phyloP scores from a whole-genome alignment of 345 rosid genomes.

The Excoecaria cochinchinensis region DNA sequence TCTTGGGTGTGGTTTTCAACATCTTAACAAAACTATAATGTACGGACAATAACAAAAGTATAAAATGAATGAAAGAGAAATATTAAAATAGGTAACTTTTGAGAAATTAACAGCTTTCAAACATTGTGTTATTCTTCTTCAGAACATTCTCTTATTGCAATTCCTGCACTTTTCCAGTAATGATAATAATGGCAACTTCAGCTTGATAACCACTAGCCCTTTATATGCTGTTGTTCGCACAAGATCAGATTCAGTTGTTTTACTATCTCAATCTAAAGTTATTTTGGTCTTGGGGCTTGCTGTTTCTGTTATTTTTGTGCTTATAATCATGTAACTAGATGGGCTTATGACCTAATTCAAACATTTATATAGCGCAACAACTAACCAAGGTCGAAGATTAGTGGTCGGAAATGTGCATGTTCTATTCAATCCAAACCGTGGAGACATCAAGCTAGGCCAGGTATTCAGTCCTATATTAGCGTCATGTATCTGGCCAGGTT shows the following conservation, averaged over 20 bases:
- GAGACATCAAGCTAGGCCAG: conserved; percentile 91
- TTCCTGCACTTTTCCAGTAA: not conserved
- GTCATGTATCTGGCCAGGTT: not conserved
- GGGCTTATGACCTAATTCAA: conserved; percentile 1
- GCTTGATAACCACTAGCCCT: not conserved
- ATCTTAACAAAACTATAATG: not conserved
- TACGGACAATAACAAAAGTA: not conserved
- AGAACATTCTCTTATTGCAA: not conserved
- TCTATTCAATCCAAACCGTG: conserved; percentile 79
- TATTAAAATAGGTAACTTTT: not conserved
- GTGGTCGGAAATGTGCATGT: conserved; percentile 79
- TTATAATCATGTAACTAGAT: not conserved
- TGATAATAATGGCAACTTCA: not conserved
- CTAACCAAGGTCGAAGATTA: conserved; percentile 41
- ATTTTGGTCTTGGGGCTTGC: not conserved
- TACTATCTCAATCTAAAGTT: not conserved
- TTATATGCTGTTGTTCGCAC: not conserved
- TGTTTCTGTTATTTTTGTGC: not conserved
- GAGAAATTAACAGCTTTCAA: not conserved
- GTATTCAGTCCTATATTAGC: conserved; percentile 37
- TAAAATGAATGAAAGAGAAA: not conserved
- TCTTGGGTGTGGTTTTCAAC: not conserved
- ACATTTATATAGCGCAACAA: conserved; percentile 32
- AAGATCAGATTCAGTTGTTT: not conserved
- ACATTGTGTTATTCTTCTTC: not conserved